Evolutionary conservation across 495 filamentous ascomycete genomes (phyloP).

Genomic region (Eremomyces bilateralis): DNA sequence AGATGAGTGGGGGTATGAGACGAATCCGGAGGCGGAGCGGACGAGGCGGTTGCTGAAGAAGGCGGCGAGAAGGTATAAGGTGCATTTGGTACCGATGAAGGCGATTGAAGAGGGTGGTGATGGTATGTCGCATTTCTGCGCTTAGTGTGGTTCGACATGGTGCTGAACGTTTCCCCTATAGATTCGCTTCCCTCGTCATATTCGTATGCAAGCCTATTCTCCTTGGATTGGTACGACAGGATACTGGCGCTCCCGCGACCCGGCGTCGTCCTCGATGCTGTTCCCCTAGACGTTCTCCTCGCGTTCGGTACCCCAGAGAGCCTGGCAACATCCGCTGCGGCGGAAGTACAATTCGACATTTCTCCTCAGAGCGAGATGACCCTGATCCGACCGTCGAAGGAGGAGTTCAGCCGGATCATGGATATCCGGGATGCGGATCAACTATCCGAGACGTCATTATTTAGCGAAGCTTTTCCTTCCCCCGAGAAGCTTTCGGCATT

Average conservation of each 20-base stretch:
- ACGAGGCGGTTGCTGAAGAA: constrained; percentile 21
- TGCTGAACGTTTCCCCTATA: constrained; percentile 2
- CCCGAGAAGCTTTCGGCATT: too few species aligned
- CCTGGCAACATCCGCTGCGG: constrained; percentile 18
- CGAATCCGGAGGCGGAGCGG: constrained; percentile 17
- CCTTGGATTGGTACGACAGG: constrained; percentile 22
- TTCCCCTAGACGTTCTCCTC: constrained; percentile 23
- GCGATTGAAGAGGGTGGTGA: constrained; percentile 12
- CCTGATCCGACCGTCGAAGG: constrained; percentile 14
- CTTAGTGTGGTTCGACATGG: not conserved
- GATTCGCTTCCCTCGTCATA: constrained; percentile 16
- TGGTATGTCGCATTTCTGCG: constrained; percentile 4
- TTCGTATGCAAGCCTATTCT: constrained; percentile 19
- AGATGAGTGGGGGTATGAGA: constrained; percentile 6
- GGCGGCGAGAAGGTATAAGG: constrained; percentile 22
- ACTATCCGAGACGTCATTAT: constrained; percentile 4
- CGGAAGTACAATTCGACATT: constrained; percentile 9
- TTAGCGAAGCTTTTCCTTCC: too few species aligned
- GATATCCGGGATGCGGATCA: too few species aligned
- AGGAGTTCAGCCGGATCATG: constrained; percentile 8
- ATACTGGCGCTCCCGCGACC: constrained; percentile 20
- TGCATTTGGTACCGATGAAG: constrained; percentile 21
- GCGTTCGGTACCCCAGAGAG: constrained; percentile 15
- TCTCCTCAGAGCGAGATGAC: constrained; percentile 11
- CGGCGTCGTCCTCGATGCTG: constrained; percentile 22